Evolutionary conservation across 1,139 yeast species (phyloP).

Genomic region (Yamadazyma taylorii): DNA sequence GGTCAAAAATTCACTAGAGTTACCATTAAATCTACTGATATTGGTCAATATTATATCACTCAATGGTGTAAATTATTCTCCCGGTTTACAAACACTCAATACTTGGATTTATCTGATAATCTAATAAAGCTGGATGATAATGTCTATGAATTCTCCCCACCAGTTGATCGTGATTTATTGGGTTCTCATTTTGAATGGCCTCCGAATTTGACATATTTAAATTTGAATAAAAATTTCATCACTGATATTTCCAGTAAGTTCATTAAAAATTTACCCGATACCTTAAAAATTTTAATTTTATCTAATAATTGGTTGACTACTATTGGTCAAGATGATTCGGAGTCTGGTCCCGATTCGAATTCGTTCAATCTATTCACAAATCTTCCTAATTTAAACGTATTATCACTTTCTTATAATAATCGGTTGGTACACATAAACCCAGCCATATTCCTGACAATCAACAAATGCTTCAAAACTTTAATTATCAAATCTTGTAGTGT

Average conservation of each 20-base stretch:
- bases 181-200: slow-evolving; percentile 32
- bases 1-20: slow-evolving; percentile 23
- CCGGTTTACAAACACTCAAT: slow-evolving; percentile 23
- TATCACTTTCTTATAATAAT: slow-evolving; percentile 19
- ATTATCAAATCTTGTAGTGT: slow-evolving; percentile 12
- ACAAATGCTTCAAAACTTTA: slow-evolving; percentile 4
- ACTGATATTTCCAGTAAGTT: slow-evolving; percentile 21
- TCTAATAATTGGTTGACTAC: slow-evolving; percentile 18
- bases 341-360: slow-evolving; percentile 13
- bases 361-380: slow-evolving; percentile 9
- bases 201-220: slow-evolving; percentile 21
- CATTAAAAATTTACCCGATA: slow-evolving; percentile 27
- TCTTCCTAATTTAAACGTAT: slow-evolving; percentile 20
- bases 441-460: slow-evolving; percentile 5
- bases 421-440: slow-evolving; percentile 17
- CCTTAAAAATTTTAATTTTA: slow-evolving; percentile 24
- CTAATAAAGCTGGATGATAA: slow-evolving; percentile 22
- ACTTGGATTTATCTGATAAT: slow-evolving; percentile 31
- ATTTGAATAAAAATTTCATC: slow-evolving; percentile 29
- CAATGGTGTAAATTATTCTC: slow-evolving; percentile 36
- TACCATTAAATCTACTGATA: slow-evolving; percentile 34
- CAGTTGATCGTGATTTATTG: slow-evolving; percentile 21
- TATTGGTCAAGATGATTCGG: slow-evolving; percentile 16
- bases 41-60: slow-evolving; percentile 33
- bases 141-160: slow-evolving; percentile 9